Base-by-base conservation (phyloP, 2,329 filamentous ascomycete species). In the Hortaea werneckii region DNA sequence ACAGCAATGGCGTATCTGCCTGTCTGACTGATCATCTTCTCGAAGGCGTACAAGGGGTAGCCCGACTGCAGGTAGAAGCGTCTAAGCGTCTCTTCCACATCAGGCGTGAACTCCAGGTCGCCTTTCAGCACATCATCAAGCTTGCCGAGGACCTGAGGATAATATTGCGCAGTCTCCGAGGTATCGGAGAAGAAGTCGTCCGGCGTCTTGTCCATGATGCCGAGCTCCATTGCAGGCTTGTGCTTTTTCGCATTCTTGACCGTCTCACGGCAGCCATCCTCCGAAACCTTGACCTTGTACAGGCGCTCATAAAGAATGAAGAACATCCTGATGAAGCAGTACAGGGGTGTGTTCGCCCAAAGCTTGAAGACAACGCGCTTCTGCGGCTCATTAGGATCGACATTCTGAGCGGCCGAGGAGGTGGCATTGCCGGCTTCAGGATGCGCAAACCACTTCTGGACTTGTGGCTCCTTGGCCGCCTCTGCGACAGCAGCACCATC, bases 311-410 rank as follows among this genome's bases (percentile, higher is more conserved):
- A 96, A 5, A 98, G 72, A n/a, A 84, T 85, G 61, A 95, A 81
- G 64, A 98, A 92, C 50, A 95, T 82, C 55, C 84, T 86, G 71
- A 98, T 85, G 74, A 98, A 96, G 66, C 92, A 89, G 62, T 88
- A 95, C 49, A 98, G 83, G 3, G 84, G 87, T 58, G 87, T 79
- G 64, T 95, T 96, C 63, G 83, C 83, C 70, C 94, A 98, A 62
- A 96, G 80, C 62, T 90, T 90, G 71, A 87, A 94, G 67, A 79
- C 82, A 8, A 81, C 80, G 40, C 89, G 85, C 54, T 77, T 76
- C 67, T 92, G 94, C 47, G 85, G 82, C 43, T 88, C 85, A 50
- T 95, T 87, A 37, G 78, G 50, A 68, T 84, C 72, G 76, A 90
- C 57, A 75, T 80, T 60, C 75, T 78, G 54, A 70, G 75, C 60